Base-by-base conservation (phyloP, 441 rosid species). In the Gossypium laxum region DNA sequence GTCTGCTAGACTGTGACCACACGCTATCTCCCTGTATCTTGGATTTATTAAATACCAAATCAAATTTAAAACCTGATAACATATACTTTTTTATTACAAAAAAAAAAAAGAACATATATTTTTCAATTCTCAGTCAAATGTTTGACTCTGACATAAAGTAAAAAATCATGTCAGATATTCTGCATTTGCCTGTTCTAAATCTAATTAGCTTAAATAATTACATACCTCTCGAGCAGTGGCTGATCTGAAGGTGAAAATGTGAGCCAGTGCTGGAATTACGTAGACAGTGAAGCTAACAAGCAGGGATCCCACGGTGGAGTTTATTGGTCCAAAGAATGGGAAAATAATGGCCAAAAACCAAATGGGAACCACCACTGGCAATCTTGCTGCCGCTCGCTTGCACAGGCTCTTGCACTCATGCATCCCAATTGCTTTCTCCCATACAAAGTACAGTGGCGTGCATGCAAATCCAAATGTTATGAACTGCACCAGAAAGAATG, bases 261-360 rank as follows among this genome's bases (percentile, higher is more conserved):
- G 82, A 24, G 91, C 91, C 4, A 87, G 77, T 19, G 91, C 88
- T 17, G 91, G 91, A 74, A 87, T 87, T 67, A 87, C 85, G 84
- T 87, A 87, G 74, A 87, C 91, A 1, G 91, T 87, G 84, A 87
- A 87, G 82, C 91, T 87, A 17, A 87, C 91, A 1, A 87, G 91
- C 24, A 87, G 89, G n/a, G 91, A 83, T 11, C 91, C 91, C 1
- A 87, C 89, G 55, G 91, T 81, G 0, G 91, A 87, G 76, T 85
- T 87, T 5, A 87, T 87, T 14, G 91, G 91, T 11, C 91, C 91
- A n/a, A 87, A 87, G 72, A 87, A 87, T 2, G 91, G 91, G 80
- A 87, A 87, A 61, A 87, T 28, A 56, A 87, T 85, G 0, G 91
- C 91, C 3, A 87, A 73, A 18, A 87, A 85, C 91, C 91, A 87